Evolutionary conservation across 2,329 filamentous ascomycete species (phyloP), one percentile per base, ranked within the genome.

Genomic region (Thielaviopsis populi): DNA sequence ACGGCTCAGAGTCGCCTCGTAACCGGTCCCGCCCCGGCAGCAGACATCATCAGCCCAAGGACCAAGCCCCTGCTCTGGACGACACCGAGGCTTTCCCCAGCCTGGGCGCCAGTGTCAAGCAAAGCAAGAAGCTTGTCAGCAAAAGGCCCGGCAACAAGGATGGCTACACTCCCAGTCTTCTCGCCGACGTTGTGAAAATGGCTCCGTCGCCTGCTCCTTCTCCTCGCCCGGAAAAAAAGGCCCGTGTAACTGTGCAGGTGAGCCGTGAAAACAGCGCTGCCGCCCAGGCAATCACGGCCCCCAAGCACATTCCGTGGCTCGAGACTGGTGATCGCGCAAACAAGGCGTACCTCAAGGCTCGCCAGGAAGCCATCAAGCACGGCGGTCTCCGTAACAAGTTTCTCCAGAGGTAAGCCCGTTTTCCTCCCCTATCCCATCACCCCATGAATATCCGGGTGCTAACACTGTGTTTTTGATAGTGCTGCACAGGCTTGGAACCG

Each of bases 401-500:
- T 70, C 76, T 99, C 63, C 92, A 96, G 74, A 96, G 89, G 89
- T 92, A 76, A 70, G 76, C 13, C 30, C n/a, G n/a, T 24, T 27
- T 19, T 27, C 43, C 4, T n/a, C n/a, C n/a, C n/a, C n/a, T n/a
- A n/a, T n/a, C n/a, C n/a, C n/a, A n/a, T n/a, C n/a, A n/a, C n/a
- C 2, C n/a, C 33, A n/a, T 43, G 4, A 7, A 19, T 56, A 15
- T 24, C 10, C 24, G 22, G 22, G 19, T 27, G 19, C 54, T 22
- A 30, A 63, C 30, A 63, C 27, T 46, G 24, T 56, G n/a, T 43
- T 37, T 43, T 37, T 15, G 53, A 56, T 67, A 95, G 91, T 74
- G 94, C 94, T 68, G 92, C 92, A 8, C 92, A 97, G 80, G 94
- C 94, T 24, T 99, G 94, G 92, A 96, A 97, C 73, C 88, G 94